Conservation (phyloP, 2,329 filamentous ascomycete genomes). For the Botrytis porri region DNA sequence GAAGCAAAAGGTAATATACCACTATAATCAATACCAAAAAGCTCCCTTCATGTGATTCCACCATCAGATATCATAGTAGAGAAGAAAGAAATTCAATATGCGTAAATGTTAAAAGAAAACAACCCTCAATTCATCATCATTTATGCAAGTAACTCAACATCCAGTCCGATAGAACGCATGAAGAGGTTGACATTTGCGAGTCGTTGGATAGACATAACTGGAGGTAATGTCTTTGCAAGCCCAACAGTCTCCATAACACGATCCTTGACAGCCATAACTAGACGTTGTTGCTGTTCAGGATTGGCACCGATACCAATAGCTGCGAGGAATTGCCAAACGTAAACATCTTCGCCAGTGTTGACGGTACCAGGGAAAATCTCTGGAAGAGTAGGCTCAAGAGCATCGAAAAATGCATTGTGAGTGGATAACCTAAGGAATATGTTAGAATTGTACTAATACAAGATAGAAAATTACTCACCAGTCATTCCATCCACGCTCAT, state of each 20-base stretch:
- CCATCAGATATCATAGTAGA: slow-evolving; percentile 16
- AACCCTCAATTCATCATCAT: neutral
- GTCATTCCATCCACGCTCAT: slow-evolving; percentile 72
- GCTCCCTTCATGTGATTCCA: neutral
- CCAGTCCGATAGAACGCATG: slow-evolving; percentile 97
- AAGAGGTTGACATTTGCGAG: slow-evolving; percentile 94
- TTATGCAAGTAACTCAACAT: slow-evolving; percentile 67
- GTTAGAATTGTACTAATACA: slow-evolving; percentile 36
- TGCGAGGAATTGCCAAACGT: slow-evolving; percentile 97
- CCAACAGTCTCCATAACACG: slow-evolving; percentile 93
- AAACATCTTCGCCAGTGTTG: slow-evolving; percentile 86
- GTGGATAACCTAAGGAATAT: slow-evolving; percentile 57
- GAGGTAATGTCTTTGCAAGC: slow-evolving; percentile 83
- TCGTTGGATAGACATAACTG: slow-evolving; percentile 78
- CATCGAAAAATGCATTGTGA: slow-evolving; percentile 85
- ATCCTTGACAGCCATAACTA: slow-evolving; percentile 96
- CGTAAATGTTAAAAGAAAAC: slow-evolving; percentile 12
- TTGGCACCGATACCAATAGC: slow-evolving; percentile 91
- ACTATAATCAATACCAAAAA: slow-evolving; percentile 17
- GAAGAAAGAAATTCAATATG: slow-evolving; percentile 12
- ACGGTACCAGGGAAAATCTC: slow-evolving; percentile 90
- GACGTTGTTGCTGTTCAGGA: slow-evolving; percentile 89
- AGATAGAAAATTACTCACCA: slow-evolving; percentile 53
- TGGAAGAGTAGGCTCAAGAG: slow-evolving; percentile 77
- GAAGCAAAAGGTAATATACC: slow-evolving; percentile 9